These are phyloP conservation scores for Phytophthora fragariaefolia DNA, from an alignment of 352 stramenopile genomes.

Conservation along the genomic window DNA sequence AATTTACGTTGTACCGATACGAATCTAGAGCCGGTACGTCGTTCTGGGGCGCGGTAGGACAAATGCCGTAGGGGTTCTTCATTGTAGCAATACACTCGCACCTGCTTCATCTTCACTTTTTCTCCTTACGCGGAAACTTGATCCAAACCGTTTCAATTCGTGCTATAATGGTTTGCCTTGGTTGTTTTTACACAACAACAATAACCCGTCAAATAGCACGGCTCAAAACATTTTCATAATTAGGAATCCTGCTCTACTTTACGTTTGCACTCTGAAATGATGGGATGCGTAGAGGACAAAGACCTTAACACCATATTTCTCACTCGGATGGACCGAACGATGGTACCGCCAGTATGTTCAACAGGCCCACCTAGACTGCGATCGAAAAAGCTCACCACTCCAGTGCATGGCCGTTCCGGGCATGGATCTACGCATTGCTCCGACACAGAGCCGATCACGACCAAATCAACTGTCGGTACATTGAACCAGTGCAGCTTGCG, in stretches of 20 bases:
- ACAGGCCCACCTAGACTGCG: conserved; percentile 14
- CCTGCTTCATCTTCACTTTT: neutral
- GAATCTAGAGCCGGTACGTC: neutral
- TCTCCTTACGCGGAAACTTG: no score
- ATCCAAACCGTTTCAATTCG: no score
- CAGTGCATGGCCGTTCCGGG: conserved; percentile 13
- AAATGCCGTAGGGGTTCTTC: neutral
- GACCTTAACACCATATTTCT: neutral
- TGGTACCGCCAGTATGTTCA: neutral
- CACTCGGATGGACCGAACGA: neutral
- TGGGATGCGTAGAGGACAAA: neutral
- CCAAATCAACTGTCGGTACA: conserved; percentile 7
- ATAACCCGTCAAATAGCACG: no score
- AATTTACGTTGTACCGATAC: neutral
- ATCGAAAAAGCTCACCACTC: conserved; percentile 18
- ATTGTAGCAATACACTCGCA: neutral
- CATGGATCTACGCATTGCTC: conserved; percentile 18
- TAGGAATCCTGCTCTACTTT: neutral
- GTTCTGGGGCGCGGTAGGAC: neutral
- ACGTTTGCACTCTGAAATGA: neutral
- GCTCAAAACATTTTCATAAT: no score
- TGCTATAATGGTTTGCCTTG: no score
- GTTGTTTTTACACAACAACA: no score
- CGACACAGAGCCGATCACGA: conserved; percentile 21
- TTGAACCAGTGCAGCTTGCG: conserved; percentile 24